Evolutionary conservation across 164 flowering plant species (phyloP).

Genomic region (Hamamelis virginiana): DNA sequence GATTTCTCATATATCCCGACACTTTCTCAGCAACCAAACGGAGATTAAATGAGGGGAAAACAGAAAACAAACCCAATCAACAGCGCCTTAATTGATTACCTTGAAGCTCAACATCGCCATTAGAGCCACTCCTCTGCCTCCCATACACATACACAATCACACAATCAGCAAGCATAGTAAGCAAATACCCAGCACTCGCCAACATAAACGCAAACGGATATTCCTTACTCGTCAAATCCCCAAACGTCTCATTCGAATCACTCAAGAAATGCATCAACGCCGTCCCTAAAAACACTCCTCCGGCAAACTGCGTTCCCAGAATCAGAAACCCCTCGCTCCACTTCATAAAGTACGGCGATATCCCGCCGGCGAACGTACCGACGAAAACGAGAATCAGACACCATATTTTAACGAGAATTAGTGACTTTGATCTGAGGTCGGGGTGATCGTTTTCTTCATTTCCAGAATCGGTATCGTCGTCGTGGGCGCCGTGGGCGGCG

Average conservation of each 20-base stretch:
- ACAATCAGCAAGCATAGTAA: conserved; percentile 71
- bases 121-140: conserved; percentile 7
- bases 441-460: conserved; percentile 1
- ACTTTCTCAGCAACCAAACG: neutral
- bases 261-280: conserved; percentile 75
- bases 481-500: conserved; percentile 30
- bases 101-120: conserved; percentile 38
- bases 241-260: conserved; percentile 62
- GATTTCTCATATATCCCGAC: too few species aligned
- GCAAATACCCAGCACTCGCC: conserved; percentile 59
- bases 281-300: conserved; percentile 76
- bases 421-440: conserved; percentile 40
- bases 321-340: conserved; percentile 67
- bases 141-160: conserved; percentile 38
- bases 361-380: conserved; percentile 58
- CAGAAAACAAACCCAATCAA: neutral
- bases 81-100: conserved; percentile 21
- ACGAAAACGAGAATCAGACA: conserved; percentile 55
- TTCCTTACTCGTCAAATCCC: conserved; percentile 40
- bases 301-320: conserved; percentile 77
- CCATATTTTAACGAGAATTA: conserved; percentile 59
- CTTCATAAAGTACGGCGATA: conserved; percentile 66
- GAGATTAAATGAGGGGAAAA: neutral
- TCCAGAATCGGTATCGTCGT: conserved; percentile 19
- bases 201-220: conserved; percentile 81